phyloP scores from a whole-genome alignment of 306 rosid genomes.

The Benincasa hispida region DNA sequence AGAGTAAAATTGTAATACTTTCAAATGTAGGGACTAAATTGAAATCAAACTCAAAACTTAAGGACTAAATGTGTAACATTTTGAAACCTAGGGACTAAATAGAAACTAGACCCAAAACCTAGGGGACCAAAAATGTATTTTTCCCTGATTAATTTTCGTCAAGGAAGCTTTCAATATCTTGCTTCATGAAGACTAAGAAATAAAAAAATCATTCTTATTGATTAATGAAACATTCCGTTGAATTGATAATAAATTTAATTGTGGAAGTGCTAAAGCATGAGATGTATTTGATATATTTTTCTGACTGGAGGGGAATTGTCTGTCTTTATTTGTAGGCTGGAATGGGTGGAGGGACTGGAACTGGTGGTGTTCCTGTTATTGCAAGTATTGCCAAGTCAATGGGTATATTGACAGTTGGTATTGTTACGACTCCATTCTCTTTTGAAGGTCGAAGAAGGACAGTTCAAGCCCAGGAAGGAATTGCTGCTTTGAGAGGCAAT shows the following conservation, averaged over 20 bases:
- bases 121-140: too few relatives aligned
- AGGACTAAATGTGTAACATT: too few relatives aligned
- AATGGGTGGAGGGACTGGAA: slow-evolving; percentile 99
- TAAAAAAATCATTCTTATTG: not conserved
- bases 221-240: not conserved
- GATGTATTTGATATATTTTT: slow-evolving; percentile 7
- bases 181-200: not conserved
- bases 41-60: too few relatives aligned
- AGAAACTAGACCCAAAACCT: too few relatives aligned
- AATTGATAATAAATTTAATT: not conserved
- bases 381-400: slow-evolving; percentile 92
- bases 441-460: slow-evolving; percentile 98
- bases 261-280: not conserved
- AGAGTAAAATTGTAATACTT: too few relatives aligned
- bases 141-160: too few relatives aligned
- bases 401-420: slow-evolving; percentile 97
- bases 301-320: slow-evolving; percentile 10
- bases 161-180: not conserved
- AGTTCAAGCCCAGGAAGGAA: slow-evolving; percentile 99
- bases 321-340: slow-evolving; percentile 57
- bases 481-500: slow-evolving; percentile 89
- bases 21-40: too few relatives aligned
- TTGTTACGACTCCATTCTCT: slow-evolving; percentile 95
- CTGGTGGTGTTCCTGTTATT: slow-evolving; percentile 95
- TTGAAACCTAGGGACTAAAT: too few relatives aligned